phyloP scores from a whole-genome alignment of 1,139 yeast genomes.

The Nakaseomyces kungkrabaensis region DNA sequence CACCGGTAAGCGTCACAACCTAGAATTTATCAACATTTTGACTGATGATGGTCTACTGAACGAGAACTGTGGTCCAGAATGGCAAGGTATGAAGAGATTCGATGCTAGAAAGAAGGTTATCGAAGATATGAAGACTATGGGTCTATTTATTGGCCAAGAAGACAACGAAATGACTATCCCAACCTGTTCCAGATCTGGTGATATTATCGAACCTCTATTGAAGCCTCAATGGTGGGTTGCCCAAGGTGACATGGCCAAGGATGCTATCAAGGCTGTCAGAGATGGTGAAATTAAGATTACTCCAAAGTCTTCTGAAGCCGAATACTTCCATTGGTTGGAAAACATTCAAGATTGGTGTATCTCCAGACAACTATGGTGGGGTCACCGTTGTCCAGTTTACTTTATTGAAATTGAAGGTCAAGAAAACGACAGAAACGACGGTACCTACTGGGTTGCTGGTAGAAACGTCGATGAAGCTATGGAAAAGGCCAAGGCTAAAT shows the following conservation, averaged over 20 bases:
- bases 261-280: slow-evolving; percentile 78
- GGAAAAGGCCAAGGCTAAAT: slow-evolving; percentile 65
- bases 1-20: slow-evolving; percentile 88
- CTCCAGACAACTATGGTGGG: slow-evolving; percentile 99
- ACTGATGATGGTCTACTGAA: slow-evolving; percentile 89
- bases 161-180: slow-evolving; percentile 97
- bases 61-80: slow-evolving; percentile 80
- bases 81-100: slow-evolving; percentile 84
- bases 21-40: slow-evolving; percentile 80
- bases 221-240: slow-evolving; percentile 99
- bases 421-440: slow-evolving; percentile 45
- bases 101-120: slow-evolving; percentile 86
- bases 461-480: slow-evolving; percentile 74
- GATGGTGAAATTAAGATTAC: slow-evolving; percentile 70
- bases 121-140: slow-evolving; percentile 65
- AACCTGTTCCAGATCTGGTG: slow-evolving; percentile 90
- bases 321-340: slow-evolving; percentile 92
- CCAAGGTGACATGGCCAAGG: slow-evolving; percentile 81
- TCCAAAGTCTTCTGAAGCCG: slow-evolving; percentile 86
- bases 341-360: slow-evolving; percentile 99
- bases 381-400: slow-evolving; percentile 97
- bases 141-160: slow-evolving; percentile 69
- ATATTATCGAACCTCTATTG: slow-evolving; percentile 87
- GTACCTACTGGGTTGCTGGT: slow-evolving; percentile 86
- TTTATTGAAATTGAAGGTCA: slow-evolving; percentile 71